These are phyloP conservation scores for Chlorella sorokiniana DNA, from an alignment of 139 green algal genomes.

Conservation along the genomic window DNA sequence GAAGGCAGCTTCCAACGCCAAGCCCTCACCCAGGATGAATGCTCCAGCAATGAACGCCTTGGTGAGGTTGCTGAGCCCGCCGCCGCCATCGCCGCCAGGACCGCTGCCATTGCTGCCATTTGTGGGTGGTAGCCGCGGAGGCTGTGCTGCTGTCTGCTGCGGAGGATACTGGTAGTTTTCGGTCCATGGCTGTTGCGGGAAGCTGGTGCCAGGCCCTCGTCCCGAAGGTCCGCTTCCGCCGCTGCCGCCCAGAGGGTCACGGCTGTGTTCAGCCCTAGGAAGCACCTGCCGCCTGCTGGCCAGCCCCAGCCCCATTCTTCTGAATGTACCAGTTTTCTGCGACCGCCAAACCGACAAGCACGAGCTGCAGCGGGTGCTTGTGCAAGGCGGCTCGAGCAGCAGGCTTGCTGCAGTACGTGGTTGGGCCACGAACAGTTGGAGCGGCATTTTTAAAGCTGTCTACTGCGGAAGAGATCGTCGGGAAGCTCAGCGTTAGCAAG, in stretches of 20 bases:
- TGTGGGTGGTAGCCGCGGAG: conserved; percentile 32
- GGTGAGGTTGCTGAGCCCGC: conserved; percentile 47
- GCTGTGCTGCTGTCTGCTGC: background rate
- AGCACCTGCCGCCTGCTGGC: background rate
- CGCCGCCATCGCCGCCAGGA: conserved; percentile 20
- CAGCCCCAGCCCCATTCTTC: background rate
- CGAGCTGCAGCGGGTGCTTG: background rate
- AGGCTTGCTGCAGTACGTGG: background rate
- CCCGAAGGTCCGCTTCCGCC: background rate
- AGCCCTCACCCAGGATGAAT: conserved; percentile 91
- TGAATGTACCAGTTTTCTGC: background rate
- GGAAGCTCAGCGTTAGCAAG: too few relatives aligned
- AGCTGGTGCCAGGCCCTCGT: background rate
- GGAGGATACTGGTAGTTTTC: conserved; percentile 30
- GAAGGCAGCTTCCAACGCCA: conserved; percentile 44
- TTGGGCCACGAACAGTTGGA: background rate
- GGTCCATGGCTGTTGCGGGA: conserved; percentile 16
- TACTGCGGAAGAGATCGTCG: too few relatives aligned
- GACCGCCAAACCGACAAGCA: background rate
- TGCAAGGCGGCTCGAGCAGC: background rate
- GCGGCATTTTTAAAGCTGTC: background rate
- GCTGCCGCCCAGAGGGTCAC: conserved; percentile 9
- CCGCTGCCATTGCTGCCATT: conserved; percentile 12
- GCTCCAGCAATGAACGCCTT: conserved; percentile 76
- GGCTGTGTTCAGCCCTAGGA: background rate